phyloP scores from a whole-genome alignment of 169 alveolate species.

The Plasmodium relictum region DNA sequence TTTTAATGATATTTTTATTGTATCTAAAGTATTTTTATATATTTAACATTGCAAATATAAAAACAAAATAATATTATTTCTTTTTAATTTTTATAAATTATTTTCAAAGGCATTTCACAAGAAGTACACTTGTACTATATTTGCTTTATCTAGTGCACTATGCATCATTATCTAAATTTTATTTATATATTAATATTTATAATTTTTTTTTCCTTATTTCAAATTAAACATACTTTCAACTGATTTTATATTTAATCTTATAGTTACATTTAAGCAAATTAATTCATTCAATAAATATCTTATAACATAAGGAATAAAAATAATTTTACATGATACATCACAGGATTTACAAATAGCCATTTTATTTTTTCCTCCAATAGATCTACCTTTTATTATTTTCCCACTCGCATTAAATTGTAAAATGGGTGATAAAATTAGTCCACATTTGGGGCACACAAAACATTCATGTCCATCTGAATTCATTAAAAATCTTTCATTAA shows the following conservation, averaged over 20 bases:
- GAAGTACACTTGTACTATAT: background rate
- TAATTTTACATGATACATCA: constrained; percentile 88
- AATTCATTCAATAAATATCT: constrained; percentile 93
- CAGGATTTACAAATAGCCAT: constrained; percentile 91
- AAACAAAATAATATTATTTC: too few species aligned
- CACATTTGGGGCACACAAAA: constrained; percentile 98
- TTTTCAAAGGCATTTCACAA: background rate
- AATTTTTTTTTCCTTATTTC: constrained; percentile 1
- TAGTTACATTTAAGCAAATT: constrained; percentile 93
- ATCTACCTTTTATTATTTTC: constrained; percentile 61
- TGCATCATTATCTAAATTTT: too few species aligned
- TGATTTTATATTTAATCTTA: constrained; percentile 79
- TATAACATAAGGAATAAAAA: constrained; percentile 93
- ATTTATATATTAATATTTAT: too few species aligned
- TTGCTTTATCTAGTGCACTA: background rate
- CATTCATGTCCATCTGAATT: constrained; percentile 99
- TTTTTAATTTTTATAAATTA: too few species aligned
- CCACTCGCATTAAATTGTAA: constrained; percentile 85
- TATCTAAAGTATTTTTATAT: too few species aligned
- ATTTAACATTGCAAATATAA: too few species aligned
- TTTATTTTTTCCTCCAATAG: constrained; percentile 77
- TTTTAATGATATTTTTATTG: too few species aligned
- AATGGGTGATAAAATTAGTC: constrained; percentile 95
- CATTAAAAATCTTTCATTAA: constrained; percentile 97
- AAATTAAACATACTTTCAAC: constrained; percentile 74